Evolutionary conservation across 345 rosid species (phyloP).

Genomic region (Jatropha curcas): DNA sequence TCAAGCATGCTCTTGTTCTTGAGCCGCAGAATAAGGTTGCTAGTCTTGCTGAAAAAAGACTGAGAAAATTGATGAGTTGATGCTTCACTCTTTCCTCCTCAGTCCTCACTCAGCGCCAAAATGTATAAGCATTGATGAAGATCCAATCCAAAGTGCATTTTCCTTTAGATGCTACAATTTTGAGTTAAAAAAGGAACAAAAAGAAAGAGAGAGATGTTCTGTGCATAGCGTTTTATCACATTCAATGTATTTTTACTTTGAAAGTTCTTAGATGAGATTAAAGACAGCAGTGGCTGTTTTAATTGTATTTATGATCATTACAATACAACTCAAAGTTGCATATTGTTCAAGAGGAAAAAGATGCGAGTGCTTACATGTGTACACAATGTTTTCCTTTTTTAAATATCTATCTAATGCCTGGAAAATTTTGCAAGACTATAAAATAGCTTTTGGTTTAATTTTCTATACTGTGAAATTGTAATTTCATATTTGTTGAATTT

Average conservation of each 20-base stretch:
- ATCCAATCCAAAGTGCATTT: not conserved
- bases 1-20: slow-evolving; percentile 79
- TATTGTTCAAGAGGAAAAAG: not conserved
- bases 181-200: not conserved
- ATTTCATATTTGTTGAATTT: no score
- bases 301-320: no score
- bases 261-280: not conserved
- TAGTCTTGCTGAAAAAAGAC: slow-evolving; percentile 59
- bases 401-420: no score
- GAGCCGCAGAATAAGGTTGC: slow-evolving; percentile 92
- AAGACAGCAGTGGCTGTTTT: not conserved
- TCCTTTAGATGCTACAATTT: not conserved
- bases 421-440: no score
- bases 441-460: no score
- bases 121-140: not conserved
- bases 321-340: not conserved
- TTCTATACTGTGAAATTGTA: no score
- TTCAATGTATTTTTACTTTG: not conserved
- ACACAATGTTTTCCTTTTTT: no score
- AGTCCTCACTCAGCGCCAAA: not conserved
- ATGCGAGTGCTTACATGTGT: no score
- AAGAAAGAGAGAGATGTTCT: not conserved
- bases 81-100: slow-evolving; percentile 5
- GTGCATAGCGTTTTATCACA: not conserved
- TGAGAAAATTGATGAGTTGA: slow-evolving; percentile 58